phyloP scores from a whole-genome alignment of 1,284 basidiomycete genomes.

The Fomitiporia mediterranea region DNA sequence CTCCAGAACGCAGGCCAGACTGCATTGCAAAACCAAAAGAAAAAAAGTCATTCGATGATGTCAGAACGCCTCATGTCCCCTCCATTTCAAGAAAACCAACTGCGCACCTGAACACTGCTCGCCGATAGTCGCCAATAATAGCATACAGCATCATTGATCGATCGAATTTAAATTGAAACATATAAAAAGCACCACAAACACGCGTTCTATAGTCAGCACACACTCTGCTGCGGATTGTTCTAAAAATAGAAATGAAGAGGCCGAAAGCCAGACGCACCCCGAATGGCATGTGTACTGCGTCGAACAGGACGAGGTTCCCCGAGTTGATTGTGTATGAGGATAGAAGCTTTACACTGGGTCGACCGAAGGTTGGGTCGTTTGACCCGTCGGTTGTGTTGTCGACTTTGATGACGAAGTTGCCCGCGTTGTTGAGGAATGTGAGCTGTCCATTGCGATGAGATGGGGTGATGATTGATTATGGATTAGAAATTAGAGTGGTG shows the following conservation, averaged over 20 bases:
- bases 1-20: constrained; percentile 41
- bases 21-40: neutral
- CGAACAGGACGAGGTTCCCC: constrained; percentile 20
- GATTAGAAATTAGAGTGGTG: neutral
- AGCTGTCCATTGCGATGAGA: constrained; percentile 3
- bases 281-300: constrained; percentile 20
- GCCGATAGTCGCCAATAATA: neutral
- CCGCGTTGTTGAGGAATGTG: constrained; percentile 17
- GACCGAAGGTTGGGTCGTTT: constrained; percentile 15
- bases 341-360: constrained; percentile 17
- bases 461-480: neutral
- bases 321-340: constrained; percentile 8
- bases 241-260: neutral
- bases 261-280: constrained; percentile 14
- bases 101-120: constrained; percentile 12
- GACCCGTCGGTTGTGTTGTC: constrained; percentile 19
- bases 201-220: neutral
- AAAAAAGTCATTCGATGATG: neutral
- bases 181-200: neutral
- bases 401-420: constrained; percentile 20
- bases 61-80: neutral
- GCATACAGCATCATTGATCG: neutral
- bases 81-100: neutral
- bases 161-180: neutral
- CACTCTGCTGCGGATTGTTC: neutral